A percentile compares a stretch with the other conserved stretches of the same genome.
Evolutionary conservation across 352 stramenopile species (phyloP).

Genomic region (Phytopythium chamaehyphon): DNA sequence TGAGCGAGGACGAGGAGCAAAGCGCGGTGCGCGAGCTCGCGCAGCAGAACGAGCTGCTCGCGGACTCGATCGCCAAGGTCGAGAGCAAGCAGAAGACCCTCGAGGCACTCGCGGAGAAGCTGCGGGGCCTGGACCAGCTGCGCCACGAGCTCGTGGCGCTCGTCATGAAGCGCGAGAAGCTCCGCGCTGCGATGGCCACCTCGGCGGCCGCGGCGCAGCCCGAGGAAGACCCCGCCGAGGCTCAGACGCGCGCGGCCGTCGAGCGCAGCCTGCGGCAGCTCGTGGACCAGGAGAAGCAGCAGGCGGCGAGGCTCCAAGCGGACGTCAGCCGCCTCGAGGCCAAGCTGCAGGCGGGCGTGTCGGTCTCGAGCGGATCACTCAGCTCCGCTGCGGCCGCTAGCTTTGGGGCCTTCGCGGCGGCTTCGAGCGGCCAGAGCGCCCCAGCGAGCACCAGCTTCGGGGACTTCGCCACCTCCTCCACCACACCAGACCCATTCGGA

Average conservation of each 20-base stretch:
- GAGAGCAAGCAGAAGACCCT: conserved; percentile 63
- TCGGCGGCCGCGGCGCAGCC: neutral
- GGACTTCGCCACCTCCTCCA: too few relatives aligned
- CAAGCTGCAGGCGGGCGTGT: conserved; percentile 40
- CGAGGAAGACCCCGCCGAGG: conserved; percentile 18
- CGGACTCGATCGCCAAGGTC: conserved; percentile 34
- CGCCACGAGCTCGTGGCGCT: conserved; percentile 66
- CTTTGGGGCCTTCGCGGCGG: conserved; percentile 22
- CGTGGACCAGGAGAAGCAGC: conserved; percentile 50
- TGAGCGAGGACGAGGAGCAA: conserved; percentile 54
- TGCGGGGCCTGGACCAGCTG: conserved; percentile 69
- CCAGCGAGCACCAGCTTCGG: too few relatives aligned
- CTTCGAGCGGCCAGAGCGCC: neutral
- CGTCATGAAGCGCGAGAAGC: conserved; percentile 60
- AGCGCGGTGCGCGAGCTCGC: conserved; percentile 47
- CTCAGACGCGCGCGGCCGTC: conserved; percentile 31
- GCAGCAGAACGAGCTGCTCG: conserved; percentile 46
- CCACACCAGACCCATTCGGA: too few relatives aligned
- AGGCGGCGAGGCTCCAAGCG: conserved; percentile 44
- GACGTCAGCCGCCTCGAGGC: conserved; percentile 48
- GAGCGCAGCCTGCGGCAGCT: conserved; percentile 49
- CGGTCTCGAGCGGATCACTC: conserved; percentile 11
- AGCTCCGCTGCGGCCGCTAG: conserved; percentile 4
- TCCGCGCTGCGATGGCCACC: conserved; percentile 25
- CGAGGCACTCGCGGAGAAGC: conserved; percentile 53